Percentiles rank a stretch among this genome's conserved stretches.
Conservation (phyloP, 2,329 filamentous ascomycete species). For the Ophiosphaerella herpotricha region DNA sequence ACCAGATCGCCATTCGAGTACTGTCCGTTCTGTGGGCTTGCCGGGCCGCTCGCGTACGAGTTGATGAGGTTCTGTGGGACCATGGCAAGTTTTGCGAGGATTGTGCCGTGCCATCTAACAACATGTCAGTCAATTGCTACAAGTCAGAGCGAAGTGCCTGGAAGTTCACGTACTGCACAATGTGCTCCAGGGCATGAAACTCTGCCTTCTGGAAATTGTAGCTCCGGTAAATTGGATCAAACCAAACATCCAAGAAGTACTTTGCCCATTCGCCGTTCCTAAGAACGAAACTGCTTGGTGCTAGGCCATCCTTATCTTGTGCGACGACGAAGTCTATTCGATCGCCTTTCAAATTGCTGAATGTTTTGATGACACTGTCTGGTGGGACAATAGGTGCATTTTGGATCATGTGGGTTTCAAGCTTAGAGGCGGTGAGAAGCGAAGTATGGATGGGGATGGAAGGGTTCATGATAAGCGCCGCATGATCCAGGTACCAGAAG, state of each 20-base stretch:
- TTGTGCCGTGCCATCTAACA: conserved; percentile 93
- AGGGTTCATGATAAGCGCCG: conserved; percentile 88
- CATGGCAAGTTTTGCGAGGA: conserved; percentile 85
- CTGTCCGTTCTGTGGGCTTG: conserved; percentile 51
- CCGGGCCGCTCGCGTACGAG: conserved; percentile 65
- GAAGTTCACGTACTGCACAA: conserved; percentile 51
- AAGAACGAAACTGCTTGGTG: conserved; percentile 77
- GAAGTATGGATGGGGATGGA: conserved; percentile 69
- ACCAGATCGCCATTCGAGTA: conserved; percentile 87
- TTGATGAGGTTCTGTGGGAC: conserved; percentile 87
- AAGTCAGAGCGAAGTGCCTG: not conserved
- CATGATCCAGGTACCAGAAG: conserved; percentile 85
- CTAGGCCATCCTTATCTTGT: conserved; percentile 81
- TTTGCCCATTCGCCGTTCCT: conserved; percentile 86
- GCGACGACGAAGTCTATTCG: conserved; percentile 82
- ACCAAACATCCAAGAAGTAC: conserved; percentile 94
- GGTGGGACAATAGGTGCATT: conserved; percentile 89
- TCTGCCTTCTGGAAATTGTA: conserved; percentile 98
- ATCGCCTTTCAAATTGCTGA: conserved; percentile 75
- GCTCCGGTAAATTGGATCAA: conserved; percentile 86
- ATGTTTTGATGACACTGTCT: conserved; percentile 96
- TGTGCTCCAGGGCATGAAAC: conserved; percentile 77
- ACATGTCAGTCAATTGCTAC: conserved; percentile 29
- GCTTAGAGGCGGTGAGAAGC: conserved; percentile 67
- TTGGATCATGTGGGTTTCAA: conserved; percentile 81